Percentiles rank a stretch among this genome's conserved stretches.
These are phyloP conservation scores for Pyricularia pennisetigena DNA, from an alignment of 2,329 filamentous ascomycete species.

Conservation along the genomic window DNA sequence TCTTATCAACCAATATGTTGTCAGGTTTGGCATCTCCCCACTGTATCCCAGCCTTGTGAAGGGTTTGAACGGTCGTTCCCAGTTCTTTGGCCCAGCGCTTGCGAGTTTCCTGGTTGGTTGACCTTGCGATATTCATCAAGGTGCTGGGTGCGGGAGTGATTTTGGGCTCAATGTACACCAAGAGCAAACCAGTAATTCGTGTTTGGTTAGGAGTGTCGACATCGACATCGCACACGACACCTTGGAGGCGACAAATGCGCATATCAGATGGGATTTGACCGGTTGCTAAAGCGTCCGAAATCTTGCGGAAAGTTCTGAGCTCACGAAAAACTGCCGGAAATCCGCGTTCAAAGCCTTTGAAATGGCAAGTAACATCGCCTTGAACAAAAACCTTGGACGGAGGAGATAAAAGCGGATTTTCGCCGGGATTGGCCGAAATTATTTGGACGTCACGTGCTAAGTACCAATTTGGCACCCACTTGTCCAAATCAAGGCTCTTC, in stretches of 20 bases:
- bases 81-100: neutral
- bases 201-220: neutral
- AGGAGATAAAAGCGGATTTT: neutral
- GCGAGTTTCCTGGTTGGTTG: neutral
- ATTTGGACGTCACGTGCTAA: neutral
- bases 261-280: neutral
- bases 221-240: neutral
- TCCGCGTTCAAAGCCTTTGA: neutral
- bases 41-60: neutral
- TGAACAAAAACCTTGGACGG: neutral
- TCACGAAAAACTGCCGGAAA: neutral
- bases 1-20: neutral
- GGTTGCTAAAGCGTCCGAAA: neutral
- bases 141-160: neutral
- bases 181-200: neutral
- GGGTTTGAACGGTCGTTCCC: neutral
- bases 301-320: neutral
- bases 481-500: neutral
- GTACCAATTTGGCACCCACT: neutral
- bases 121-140: neutral
- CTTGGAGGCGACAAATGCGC: neutral
- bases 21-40: neutral
- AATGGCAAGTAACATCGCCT: neutral
- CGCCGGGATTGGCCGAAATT: neutral
- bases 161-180: neutral